phyloP scores from a whole-genome alignment of 495 filamentous ascomycete species.

The Sabuloglossum arenarium region DNA sequence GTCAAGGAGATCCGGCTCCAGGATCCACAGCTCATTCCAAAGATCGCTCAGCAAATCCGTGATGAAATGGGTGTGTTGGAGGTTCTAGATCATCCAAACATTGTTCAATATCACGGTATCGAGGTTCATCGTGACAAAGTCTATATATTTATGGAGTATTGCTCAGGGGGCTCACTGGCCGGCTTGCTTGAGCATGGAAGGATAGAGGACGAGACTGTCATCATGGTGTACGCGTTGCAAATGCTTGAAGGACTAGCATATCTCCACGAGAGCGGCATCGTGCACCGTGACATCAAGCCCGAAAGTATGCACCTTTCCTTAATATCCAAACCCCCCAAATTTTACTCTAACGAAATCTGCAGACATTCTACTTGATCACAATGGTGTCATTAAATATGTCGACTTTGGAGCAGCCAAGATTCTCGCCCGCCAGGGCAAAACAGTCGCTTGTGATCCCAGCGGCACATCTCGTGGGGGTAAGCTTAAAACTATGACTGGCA shows the following conservation, averaged over 20 bases:
- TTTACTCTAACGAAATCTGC: neutral
- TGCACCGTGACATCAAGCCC: constrained; percentile 96
- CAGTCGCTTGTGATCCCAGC: constrained; percentile 30
- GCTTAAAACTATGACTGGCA: constrained; percentile 88
- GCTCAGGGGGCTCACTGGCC: constrained; percentile 84
- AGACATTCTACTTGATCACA: constrained; percentile 93
- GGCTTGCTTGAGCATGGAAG: constrained; percentile 80
- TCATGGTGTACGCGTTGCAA: constrained; percentile 93
- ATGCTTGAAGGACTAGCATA: constrained; percentile 91
- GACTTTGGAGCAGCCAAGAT: constrained; percentile 97
- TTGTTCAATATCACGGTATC: constrained; percentile 93
- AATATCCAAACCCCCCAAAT: neutral
- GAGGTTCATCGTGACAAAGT: constrained; percentile 97
- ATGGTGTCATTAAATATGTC: constrained; percentile 96
- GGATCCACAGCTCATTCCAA: constrained; percentile 88
- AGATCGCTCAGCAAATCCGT: constrained; percentile 76
- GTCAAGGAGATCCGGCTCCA: constrained; percentile 97
- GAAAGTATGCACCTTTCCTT: constrained; percentile 47
- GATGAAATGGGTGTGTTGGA: constrained; percentile 96
- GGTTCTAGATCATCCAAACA: constrained; percentile 88
- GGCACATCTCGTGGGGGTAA: constrained; percentile 20
- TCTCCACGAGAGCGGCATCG: constrained; percentile 70
- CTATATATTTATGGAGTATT: constrained; percentile 99
- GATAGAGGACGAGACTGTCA: constrained; percentile 94
- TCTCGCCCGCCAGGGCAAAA: constrained; percentile 84